These are phyloP conservation scores for Aspergillus nomiae DNA, from an alignment of 2,329 filamentous ascomycete species.

Conservation along the genomic window DNA sequence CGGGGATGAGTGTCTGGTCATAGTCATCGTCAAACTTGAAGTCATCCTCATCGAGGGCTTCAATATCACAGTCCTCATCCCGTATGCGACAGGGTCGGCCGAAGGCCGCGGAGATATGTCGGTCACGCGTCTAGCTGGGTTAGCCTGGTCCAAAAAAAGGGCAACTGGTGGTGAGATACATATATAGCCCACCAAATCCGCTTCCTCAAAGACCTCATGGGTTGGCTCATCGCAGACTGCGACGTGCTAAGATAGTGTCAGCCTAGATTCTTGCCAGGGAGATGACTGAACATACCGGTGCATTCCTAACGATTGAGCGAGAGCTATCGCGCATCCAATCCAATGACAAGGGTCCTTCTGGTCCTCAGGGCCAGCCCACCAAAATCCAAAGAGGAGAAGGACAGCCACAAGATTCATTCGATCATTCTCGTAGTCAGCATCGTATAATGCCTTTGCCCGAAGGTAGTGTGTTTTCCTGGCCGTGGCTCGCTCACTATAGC, in stretches of 20 bases:
- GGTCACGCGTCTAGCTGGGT: constrained; percentile 21
- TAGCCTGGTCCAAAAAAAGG: background rate
- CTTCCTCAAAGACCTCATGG: background rate
- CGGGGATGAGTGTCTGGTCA: background rate
- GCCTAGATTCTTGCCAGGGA: background rate
- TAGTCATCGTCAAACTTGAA: constrained; percentile 21
- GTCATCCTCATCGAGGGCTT: constrained; percentile 21
- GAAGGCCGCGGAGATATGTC: constrained; percentile 25
- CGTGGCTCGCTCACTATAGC: constrained; percentile 22
- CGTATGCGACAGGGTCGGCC: constrained; percentile 29
- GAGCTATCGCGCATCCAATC: constrained; percentile 19
- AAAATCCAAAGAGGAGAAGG: constrained; percentile 25
- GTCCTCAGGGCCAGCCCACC: constrained; percentile 26
- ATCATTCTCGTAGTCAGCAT: constrained; percentile 25
- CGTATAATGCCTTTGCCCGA: constrained; percentile 28
- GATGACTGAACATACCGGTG: constrained; percentile 15
- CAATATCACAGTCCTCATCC: constrained; percentile 29
- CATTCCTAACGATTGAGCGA: constrained; percentile 24
- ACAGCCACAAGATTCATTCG: constrained; percentile 20
- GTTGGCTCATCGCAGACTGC: background rate
- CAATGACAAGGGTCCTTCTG: constrained; percentile 26
- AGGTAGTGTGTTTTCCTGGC: constrained; percentile 25
- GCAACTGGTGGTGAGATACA: background rate
- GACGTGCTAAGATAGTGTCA: background rate
- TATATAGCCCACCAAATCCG: constrained; percentile 5